phyloP scores from a whole-genome alignment of 345 rosid species.

The Atalantia buxifolia region DNA sequence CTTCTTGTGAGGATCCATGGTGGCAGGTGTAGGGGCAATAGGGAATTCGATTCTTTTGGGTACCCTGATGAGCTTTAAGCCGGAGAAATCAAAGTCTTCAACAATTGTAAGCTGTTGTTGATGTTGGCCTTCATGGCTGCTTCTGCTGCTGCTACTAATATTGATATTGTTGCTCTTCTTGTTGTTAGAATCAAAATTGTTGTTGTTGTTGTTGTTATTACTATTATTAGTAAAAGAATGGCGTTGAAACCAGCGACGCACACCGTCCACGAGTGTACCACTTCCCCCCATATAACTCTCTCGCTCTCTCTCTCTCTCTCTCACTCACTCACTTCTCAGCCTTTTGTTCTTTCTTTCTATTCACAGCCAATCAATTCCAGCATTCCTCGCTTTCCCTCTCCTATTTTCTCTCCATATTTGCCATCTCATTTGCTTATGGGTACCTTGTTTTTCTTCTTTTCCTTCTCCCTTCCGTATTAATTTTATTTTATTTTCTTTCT shows the following conservation, averaged over 20 bases:
- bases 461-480: slow-evolving; percentile 1
- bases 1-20: slow-evolving; percentile 83
- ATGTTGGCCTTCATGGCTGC: slow-evolving; percentile 1
- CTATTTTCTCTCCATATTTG: slow-evolving; percentile 11
- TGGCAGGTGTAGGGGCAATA: not conserved
- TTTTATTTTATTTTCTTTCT: not conserved
- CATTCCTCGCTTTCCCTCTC: slow-evolving; percentile 22
- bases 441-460: not conserved
- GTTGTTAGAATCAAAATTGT: not conserved
- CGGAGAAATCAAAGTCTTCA: slow-evolving; percentile 55
- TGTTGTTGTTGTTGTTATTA: not conserved
- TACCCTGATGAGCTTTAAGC: slow-evolving; percentile 42
- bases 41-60: slow-evolving; percentile 48
- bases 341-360: not conserved
- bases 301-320: not conserved
- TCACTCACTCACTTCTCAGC: no score
- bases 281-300: slow-evolving; percentile 55
- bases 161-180: not conserved
- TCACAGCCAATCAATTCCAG: slow-evolving; percentile 28
- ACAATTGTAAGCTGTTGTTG: slow-evolving; percentile 16
- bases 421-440: not conserved
- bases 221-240: slow-evolving; percentile 24
- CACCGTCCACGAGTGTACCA: slow-evolving; percentile 73
- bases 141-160: no score
- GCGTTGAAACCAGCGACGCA: slow-evolving; percentile 91